These are phyloP conservation scores for Dryadomyces sulphureus DNA, from an alignment of 2,329 filamentous ascomycete species.

Conservation along the genomic window DNA sequence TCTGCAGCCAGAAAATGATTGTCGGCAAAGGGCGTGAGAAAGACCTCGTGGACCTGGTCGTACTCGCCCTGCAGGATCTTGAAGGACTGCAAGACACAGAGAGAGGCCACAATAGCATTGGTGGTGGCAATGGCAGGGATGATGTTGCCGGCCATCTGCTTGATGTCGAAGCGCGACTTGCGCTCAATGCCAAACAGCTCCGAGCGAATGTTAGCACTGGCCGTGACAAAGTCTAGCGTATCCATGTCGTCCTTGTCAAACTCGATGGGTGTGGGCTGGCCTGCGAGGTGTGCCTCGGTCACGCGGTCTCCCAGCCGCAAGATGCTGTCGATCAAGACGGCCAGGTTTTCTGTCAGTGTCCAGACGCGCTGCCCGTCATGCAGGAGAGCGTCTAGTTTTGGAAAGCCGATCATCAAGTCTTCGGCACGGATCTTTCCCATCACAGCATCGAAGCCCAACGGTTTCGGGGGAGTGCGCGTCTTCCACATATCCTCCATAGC, in stretches of 20 bases:
- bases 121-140: slow-evolving; percentile 97
- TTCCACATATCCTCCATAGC: slow-evolving; percentile 98
- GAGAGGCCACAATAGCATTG: slow-evolving; percentile 85
- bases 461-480: slow-evolving; percentile 55
- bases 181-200: slow-evolving; percentile 75
- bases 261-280: slow-evolving; percentile 48
- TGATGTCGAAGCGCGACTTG: slow-evolving; percentile 90
- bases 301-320: slow-evolving; percentile 61
- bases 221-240: slow-evolving; percentile 85
- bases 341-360: slow-evolving; percentile 70
- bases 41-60: slow-evolving; percentile 63
- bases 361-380: slow-evolving; percentile 62
- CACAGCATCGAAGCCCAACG: slow-evolving; percentile 54
- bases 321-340: slow-evolving; percentile 76
- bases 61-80: slow-evolving; percentile 70
- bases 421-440: slow-evolving; percentile 29
- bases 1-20: slow-evolving; percentile 46
- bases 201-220: slow-evolving; percentile 80
- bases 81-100: slow-evolving; percentile 85
- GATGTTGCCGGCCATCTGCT: slow-evolving; percentile 98
- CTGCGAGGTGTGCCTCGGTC: slow-evolving; percentile 34
- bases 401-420: too few species aligned
- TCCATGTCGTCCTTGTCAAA: slow-evolving; percentile 98
- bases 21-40: slow-evolving; percentile 54
- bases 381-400: slow-evolving; percentile 38